Evolutionary conservation across 1,139 yeast genomes (phyloP).

Genomic region (Pichiaceae sp.): DNA sequence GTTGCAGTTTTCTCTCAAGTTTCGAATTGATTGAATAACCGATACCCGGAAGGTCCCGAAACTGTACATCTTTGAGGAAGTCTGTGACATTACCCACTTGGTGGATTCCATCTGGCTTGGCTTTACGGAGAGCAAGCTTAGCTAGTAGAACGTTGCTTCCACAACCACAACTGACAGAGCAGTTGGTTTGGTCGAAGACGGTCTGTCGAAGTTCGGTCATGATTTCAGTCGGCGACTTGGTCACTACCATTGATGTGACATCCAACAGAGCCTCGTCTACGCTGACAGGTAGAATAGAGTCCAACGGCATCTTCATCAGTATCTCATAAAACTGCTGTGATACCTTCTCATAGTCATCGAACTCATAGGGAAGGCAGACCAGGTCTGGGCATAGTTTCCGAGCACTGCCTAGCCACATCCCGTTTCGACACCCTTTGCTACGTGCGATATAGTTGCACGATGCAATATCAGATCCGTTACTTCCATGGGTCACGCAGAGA

Average conservation of each 20-base stretch:
- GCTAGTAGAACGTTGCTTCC: constrained; percentile 70
- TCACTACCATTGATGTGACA: constrained; percentile 32
- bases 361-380: constrained; percentile 60
- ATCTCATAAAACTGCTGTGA: constrained; percentile 48
- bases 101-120: constrained; percentile 72
- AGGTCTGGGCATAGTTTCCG: constrained; percentile 55
- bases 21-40: constrained; percentile 49
- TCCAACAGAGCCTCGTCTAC: constrained; percentile 87
- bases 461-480: constrained; percentile 67
- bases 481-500: constrained; percentile 82
- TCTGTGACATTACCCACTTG: constrained; percentile 21
- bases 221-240: constrained; percentile 23
- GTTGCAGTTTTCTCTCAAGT: constrained; percentile 24
- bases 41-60: constrained; percentile 76
- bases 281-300: constrained; percentile 72
- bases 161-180: constrained; percentile 74
- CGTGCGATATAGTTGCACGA: constrained; percentile 89
- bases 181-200: constrained; percentile 41
- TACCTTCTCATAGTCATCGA: constrained; percentile 57
- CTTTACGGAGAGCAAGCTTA: constrained; percentile 61
- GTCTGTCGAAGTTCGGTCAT: constrained; percentile 33
- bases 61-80: constrained; percentile 36
- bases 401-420: constrained; percentile 82
- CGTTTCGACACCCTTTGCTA: constrained; percentile 63
- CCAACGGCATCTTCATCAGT: constrained; percentile 34